Percentiles rank a stretch among this genome's conserved stretches.
Conservation (phyloP, 2,329 filamentous ascomycete genomes). For the Ophiosphaerella korrae region DNA sequence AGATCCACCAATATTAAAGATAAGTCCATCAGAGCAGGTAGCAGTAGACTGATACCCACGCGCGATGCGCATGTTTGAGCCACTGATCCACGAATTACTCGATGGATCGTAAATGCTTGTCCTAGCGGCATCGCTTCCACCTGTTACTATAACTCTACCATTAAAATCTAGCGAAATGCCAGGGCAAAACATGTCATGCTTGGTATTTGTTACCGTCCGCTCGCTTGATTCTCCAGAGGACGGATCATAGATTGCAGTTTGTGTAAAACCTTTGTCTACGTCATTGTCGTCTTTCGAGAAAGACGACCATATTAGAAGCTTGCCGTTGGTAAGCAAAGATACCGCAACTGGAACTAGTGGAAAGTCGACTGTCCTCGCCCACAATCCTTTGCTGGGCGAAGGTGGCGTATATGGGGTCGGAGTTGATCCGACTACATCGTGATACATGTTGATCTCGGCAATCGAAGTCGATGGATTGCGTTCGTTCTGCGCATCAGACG, state of each 20-base stretch:
- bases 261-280: slow-evolving; percentile 30
- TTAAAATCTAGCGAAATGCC: slow-evolving; percentile 57
- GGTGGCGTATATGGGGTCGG: slow-evolving; percentile 22
- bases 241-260: slow-evolving; percentile 40
- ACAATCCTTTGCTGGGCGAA: slow-evolving; percentile 25
- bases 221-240: slow-evolving; percentile 26
- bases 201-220: slow-evolving; percentile 39
- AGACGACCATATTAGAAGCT: slow-evolving; percentile 32
- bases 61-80: slow-evolving; percentile 59
- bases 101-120: slow-evolving; percentile 52
- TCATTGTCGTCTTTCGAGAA: slow-evolving; percentile 24
- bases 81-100: slow-evolving; percentile 53
- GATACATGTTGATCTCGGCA: slow-evolving; percentile 35
- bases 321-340: slow-evolving; percentile 29
- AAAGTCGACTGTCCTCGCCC: slow-evolving; percentile 34
- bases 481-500: slow-evolving; percentile 26
- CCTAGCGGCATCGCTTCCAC: slow-evolving; percentile 56
- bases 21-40: slow-evolving; percentile 57
- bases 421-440: slow-evolving; percentile 18
- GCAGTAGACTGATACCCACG: slow-evolving; percentile 64
- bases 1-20: slow-evolving; percentile 66
- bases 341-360: slow-evolving; percentile 34
- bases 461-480: slow-evolving; percentile 24
- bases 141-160: slow-evolving; percentile 59
- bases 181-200: slow-evolving; percentile 64